Conservation (phyloP, 139 green algal species). For the Ettlia oleoabundans region DNA sequence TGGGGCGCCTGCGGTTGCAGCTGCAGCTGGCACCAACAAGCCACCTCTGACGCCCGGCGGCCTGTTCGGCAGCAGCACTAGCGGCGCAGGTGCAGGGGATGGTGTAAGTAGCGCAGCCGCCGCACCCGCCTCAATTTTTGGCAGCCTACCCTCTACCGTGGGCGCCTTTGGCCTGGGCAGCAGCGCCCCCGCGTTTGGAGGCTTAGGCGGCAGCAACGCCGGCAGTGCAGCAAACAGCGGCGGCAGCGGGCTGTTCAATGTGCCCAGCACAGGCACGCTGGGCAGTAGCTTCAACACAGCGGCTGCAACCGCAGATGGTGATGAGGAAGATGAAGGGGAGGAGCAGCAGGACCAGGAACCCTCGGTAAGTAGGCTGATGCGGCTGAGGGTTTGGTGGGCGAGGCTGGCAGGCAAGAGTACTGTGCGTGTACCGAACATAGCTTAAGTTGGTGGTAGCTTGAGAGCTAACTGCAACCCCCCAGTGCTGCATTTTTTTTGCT, state of each 20-base stretch:
- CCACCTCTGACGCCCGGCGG: constrained; percentile 1
- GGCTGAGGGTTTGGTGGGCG: too few relatives aligned
- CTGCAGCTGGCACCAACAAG: neutral
- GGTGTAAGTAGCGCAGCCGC: neutral
- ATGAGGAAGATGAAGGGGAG: constrained; percentile 13
- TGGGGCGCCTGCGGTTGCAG: neutral
- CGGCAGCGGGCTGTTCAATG: constrained; percentile 23
- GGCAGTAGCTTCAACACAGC: constrained; percentile 22
- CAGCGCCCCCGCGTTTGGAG: neutral
- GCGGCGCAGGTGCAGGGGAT: neutral
- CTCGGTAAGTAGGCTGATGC: too few relatives aligned
- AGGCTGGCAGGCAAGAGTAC: too few relatives aligned
- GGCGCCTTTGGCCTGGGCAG: constrained; percentile 5
- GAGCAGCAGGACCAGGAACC: constrained; percentile 29
- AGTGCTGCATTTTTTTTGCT: too few relatives aligned
- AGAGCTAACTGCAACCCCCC: too few relatives aligned
- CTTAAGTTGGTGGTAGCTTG: too few relatives aligned
- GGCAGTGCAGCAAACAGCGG: constrained; percentile 18
- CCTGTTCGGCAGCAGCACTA: neutral
- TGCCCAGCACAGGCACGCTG: constrained; percentile 13
- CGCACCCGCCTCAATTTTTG: constrained; percentile 9
- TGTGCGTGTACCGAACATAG: too few relatives aligned
- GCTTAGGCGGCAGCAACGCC: constrained; percentile 5
- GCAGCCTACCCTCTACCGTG: constrained; percentile 1
- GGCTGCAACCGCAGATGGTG: neutral